phyloP scores from a whole-genome alignment of 306 rosid species.

The Castanea crenata region DNA sequence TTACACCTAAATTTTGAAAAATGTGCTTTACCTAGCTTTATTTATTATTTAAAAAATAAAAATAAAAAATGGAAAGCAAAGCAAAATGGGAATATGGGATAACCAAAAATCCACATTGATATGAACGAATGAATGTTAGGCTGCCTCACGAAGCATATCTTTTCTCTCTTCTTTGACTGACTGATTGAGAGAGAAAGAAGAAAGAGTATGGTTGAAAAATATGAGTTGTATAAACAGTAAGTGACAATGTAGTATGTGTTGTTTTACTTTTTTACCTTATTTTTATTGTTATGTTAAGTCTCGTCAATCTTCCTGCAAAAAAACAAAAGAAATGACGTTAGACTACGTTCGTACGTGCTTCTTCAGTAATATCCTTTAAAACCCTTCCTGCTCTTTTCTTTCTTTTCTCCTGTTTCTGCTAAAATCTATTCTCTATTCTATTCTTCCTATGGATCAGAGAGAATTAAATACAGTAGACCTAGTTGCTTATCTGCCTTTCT shows the following conservation, averaged over 20 bases:
- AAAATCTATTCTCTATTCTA: not conserved
- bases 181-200: not conserved
- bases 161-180: not conserved
- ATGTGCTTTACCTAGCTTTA: too few relatives aligned
- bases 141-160: not conserved
- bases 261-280: not conserved
- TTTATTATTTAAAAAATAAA: too few relatives aligned
- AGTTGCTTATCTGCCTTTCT: not conserved
- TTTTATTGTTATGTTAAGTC: constrained; percentile 5
- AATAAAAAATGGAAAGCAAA: not conserved
- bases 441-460: not conserved
- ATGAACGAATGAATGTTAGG: not conserved
- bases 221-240: too few relatives aligned
- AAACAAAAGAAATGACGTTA: constrained; percentile 5
- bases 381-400: too few relatives aligned
- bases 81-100: not conserved
- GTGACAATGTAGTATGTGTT: not conserved
- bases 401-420: too few relatives aligned
- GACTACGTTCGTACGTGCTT: not conserved
- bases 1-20: too few relatives aligned
- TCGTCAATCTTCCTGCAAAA: constrained; percentile 7
- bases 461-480: not conserved
- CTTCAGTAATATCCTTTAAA: not conserved
- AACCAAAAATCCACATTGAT: not conserved
- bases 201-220: not conserved